These are phyloP conservation scores for Effrenium voratum DNA, from an alignment of 73 alveolate genomes.

Conservation along the genomic window DNA sequence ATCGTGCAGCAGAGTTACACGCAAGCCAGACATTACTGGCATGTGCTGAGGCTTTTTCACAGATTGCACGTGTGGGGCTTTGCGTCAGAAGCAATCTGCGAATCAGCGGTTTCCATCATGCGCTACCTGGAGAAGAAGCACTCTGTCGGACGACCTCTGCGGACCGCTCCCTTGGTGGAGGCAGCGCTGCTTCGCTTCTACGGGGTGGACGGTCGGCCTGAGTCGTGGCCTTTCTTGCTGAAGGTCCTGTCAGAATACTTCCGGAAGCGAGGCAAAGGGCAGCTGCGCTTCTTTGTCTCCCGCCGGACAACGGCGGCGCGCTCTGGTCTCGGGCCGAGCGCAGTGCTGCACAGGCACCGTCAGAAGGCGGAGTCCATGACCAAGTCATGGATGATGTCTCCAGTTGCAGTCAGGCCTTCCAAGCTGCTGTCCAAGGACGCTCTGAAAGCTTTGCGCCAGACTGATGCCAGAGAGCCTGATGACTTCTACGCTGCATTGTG, in stretches of 20 bases:
- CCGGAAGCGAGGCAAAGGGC: not conserved
- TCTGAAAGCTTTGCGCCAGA: not conserved
- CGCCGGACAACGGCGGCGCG: not conserved
- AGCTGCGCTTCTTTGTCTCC: not conserved
- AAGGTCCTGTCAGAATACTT: not conserved
- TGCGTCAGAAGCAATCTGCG: not conserved
- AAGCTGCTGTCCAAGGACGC: not conserved
- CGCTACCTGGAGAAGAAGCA: not conserved
- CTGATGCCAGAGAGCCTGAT: not conserved
- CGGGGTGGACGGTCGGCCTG: not conserved
- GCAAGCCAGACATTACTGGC: not conserved
- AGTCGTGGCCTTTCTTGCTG: not conserved
- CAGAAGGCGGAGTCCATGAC: not conserved
- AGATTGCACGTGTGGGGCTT: not conserved
- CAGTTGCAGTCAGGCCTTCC: not conserved
- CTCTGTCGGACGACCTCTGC: not conserved
- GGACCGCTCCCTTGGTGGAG: not conserved
- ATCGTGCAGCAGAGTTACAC: not conserved
- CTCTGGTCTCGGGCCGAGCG: not conserved
- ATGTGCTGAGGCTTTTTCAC: not conserved
- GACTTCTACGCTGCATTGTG: not conserved
- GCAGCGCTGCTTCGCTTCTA: not conserved
- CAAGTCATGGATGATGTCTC: not conserved
- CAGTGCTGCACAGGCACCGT: not conserved
- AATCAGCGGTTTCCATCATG: not conserved